Conservation (phyloP, 1,284 basidiomycete species). For the Violaceomyces palustris region DNA sequence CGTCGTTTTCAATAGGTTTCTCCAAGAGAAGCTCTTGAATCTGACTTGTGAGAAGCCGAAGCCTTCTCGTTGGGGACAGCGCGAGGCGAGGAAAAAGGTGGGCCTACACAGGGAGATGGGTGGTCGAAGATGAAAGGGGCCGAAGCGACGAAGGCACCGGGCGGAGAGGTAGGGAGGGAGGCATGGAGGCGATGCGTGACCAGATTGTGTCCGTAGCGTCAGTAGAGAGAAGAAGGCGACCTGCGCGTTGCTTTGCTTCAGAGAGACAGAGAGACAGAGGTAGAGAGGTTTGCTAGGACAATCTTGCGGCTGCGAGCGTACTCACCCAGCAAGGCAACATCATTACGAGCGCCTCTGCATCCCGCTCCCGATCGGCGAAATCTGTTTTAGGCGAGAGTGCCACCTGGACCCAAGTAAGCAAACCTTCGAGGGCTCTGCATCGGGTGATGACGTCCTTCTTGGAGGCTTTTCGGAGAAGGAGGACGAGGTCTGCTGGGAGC, state of each 20-base stretch:
- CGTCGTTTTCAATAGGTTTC: constrained; percentile 41
- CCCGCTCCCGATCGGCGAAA: constrained; percentile 29
- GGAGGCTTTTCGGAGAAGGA: constrained; percentile 72
- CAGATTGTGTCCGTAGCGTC: no score
- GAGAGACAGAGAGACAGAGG: no score
- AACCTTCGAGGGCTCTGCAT: constrained; percentile 77
- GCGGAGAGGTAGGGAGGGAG: no score
- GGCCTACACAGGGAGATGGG: neutral
- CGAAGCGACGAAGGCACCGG: no score
- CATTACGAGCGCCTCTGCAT: constrained; percentile 59
- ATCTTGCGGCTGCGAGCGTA: no score
- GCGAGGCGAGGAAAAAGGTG: constrained; percentile 80
- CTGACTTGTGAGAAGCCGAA: constrained; percentile 66
- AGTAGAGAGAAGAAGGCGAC: no score
- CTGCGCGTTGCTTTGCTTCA: no score
- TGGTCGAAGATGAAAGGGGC: neutral
- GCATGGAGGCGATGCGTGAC: no score
- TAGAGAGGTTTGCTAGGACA: neutral
- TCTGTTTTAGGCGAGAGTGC: constrained; percentile 56
- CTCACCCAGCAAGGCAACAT: constrained; percentile 86
- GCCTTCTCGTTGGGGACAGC: constrained; percentile 72
- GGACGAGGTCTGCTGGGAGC: constrained; percentile 66
- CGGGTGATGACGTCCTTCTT: constrained; percentile 92
- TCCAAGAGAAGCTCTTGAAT: constrained; percentile 67
- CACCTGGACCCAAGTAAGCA: constrained; percentile 64